Evolutionary conservation across 2,329 filamentous ascomycete genomes (phyloP).

Genomic region (Aspergillus calidoustus): DNA sequence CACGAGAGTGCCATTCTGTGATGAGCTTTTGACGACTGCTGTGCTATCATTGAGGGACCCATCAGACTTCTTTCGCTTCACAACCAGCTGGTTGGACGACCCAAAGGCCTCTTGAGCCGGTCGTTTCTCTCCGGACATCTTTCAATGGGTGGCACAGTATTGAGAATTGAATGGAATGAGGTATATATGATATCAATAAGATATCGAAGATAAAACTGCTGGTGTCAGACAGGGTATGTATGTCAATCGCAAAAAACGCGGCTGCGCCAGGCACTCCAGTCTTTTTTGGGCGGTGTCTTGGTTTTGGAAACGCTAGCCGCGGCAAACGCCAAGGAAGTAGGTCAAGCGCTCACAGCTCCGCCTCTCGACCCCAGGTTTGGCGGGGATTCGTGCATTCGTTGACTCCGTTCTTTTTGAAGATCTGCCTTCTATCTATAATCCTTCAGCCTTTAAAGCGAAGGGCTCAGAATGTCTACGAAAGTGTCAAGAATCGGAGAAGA

Average conservation of each 20-base stretch:
- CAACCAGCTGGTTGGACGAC: conserved; percentile 72
- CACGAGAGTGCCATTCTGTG: conserved; percentile 66
- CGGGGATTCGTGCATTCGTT: conserved; percentile 25
- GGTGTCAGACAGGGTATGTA: background rate
- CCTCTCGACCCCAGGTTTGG: conserved; percentile 25
- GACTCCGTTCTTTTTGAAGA: background rate
- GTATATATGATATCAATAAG: background rate
- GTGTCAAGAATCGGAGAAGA: conserved; percentile 74
- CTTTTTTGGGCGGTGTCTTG: conserved; percentile 9
- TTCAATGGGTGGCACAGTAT: conserved; percentile 19
- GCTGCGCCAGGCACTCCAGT: conserved; percentile 1
- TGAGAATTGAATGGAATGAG: background rate
- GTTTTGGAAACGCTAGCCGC: conserved; percentile 28
- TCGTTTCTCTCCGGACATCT: conserved; percentile 90
- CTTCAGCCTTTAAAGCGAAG: background rate
- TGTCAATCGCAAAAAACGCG: conserved; percentile 5
- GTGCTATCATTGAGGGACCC: conserved; percentile 59
- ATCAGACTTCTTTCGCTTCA: conserved; percentile 85
- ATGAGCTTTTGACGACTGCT: conserved; percentile 60
- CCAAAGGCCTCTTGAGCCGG: conserved; percentile 84
- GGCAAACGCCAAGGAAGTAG: conserved; percentile 27
- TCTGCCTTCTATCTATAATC: conserved; percentile 7
- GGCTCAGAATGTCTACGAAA: conserved; percentile 59
- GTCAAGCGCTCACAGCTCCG: conserved; percentile 26
- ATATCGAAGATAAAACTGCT: background rate